Percentiles rank a stretch among this genome's conserved stretches.
phyloP scores from a whole-genome alignment of 116 monocot genomes.

The Papilionanthe hybrid region DNA sequence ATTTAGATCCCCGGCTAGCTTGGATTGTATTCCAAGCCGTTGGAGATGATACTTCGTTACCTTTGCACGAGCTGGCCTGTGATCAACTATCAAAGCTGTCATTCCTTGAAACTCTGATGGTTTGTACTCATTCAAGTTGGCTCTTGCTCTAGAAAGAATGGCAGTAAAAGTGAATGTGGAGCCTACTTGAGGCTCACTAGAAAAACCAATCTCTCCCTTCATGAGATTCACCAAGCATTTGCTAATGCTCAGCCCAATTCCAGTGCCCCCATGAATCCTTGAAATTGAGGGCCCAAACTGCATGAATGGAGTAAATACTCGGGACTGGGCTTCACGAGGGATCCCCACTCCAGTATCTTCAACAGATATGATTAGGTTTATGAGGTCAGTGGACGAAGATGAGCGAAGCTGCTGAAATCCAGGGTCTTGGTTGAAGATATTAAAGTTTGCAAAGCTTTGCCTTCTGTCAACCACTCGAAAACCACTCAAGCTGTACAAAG shows the following conservation, averaged over 20 bases:
- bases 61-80: slow-evolving; percentile 57
- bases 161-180: slow-evolving; percentile 93
- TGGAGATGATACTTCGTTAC: slow-evolving; percentile 80
- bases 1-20: slow-evolving; percentile 30
- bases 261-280: slow-evolving; percentile 94
- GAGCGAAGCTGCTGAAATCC: slow-evolving; percentile 23
- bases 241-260: slow-evolving; percentile 93
- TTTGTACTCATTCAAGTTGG: slow-evolving; percentile 41
- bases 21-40: slow-evolving; percentile 63
- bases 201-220: slow-evolving; percentile 98
- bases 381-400: slow-evolving; percentile 44
- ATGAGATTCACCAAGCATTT: slow-evolving; percentile 95
- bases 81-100: slow-evolving; percentile 78
- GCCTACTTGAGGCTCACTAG: slow-evolving; percentile 69
- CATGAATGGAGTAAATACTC: slow-evolving; percentile 96
- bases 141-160: slow-evolving; percentile 35
- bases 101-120: slow-evolving; percentile 66
- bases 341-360: slow-evolving; percentile 97
- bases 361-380: slow-evolving; percentile 87
- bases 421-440: slow-evolving; percentile 39
- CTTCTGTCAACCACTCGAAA: slow-evolving; percentile 54
- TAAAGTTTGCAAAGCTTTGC: slow-evolving; percentile 63
- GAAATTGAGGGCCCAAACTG: slow-evolving; percentile 90
- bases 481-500: slow-evolving; percentile 60
- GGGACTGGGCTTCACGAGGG: slow-evolving; percentile 83